Percentiles rank a stretch among this genome's conserved stretches.
phyloP scores from a whole-genome alignment of 2,329 filamentous ascomycete species.

The Dendrostoma leiphaemia region DNA sequence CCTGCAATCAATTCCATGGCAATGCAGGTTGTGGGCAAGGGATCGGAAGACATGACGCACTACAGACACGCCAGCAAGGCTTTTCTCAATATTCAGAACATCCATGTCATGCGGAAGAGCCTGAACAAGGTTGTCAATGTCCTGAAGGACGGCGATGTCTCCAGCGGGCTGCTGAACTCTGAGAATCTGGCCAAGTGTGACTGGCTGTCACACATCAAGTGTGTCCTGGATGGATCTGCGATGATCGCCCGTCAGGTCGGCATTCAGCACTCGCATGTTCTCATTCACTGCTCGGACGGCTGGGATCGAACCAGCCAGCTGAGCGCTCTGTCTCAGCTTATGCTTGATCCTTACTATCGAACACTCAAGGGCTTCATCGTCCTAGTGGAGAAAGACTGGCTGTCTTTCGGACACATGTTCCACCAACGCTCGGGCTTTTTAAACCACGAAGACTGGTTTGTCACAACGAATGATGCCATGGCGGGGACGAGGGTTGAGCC shows the following conservation, averaged over 20 bases:
- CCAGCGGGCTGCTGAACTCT: slow-evolving; percentile 75
- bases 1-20: slow-evolving; percentile 92
- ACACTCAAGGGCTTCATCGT: slow-evolving; percentile 94
- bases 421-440: slow-evolving; percentile 85
- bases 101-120: slow-evolving; percentile 95
- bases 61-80: slow-evolving; percentile 90
- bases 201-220: slow-evolving; percentile 87
- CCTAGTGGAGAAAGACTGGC: slow-evolving; percentile 94
- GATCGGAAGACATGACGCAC: slow-evolving; percentile 97
- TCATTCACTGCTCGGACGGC: slow-evolving; percentile 97
- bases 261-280: slow-evolving; percentile 87
- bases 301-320: slow-evolving; percentile 98
- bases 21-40: slow-evolving; percentile 89
- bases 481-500: slow-evolving; percentile 62
- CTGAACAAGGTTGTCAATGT: slow-evolving; percentile 84
- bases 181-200: slow-evolving; percentile 79
- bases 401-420: slow-evolving; percentile 98
- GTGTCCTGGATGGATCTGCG: slow-evolving; percentile 78
- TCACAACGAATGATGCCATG: slow-evolving; percentile 76
- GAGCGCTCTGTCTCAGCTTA: slow-evolving; percentile 85
- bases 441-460: slow-evolving; percentile 92
- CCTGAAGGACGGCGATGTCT: slow-evolving; percentile 88
- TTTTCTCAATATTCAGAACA: slow-evolving; percentile 96
- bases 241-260: slow-evolving; percentile 86
- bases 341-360: slow-evolving; percentile 92